Evolutionary conservation across 345 rosid genomes (phyloP).

Genomic region (Theobroma cacao): DNA sequence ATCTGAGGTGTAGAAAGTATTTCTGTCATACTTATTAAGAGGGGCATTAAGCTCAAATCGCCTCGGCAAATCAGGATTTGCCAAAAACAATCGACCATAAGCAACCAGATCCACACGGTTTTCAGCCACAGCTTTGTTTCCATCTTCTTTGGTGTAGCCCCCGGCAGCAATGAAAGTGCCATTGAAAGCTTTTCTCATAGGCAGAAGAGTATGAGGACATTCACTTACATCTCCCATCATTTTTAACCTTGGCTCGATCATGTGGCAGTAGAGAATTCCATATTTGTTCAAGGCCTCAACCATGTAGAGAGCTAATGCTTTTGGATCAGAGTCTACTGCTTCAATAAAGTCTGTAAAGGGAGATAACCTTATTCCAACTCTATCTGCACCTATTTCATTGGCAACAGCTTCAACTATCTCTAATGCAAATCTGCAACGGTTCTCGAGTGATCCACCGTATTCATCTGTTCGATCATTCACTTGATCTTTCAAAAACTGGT

Average conservation of each 20-base stretch:
- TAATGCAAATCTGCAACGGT: conserved; percentile 57
- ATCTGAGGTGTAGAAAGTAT: conserved; percentile 46
- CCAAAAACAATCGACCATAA: conserved; percentile 54
- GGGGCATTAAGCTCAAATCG: conserved; percentile 58
- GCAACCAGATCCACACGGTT: conserved; percentile 52
- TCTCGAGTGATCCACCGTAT: conserved; percentile 65
- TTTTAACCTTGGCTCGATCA: conserved; percentile 62
- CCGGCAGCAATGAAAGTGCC: conserved; percentile 65
- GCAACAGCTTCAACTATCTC: conserved; percentile 61
- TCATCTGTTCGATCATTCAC: conserved; percentile 64
- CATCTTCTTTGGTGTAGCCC: conserved; percentile 34
- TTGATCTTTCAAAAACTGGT: conserved; percentile 67
- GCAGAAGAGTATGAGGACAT: conserved; percentile 35
- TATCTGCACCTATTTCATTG: conserved; percentile 64
- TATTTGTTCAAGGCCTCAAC: conserved; percentile 52
- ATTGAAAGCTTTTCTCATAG: conserved; percentile 61
- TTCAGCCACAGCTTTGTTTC: conserved; percentile 44
- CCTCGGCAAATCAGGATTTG: conserved; percentile 69
- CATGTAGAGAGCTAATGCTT: conserved; percentile 57
- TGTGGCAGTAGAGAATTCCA: conserved; percentile 58
- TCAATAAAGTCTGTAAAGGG: conserved; percentile 51
- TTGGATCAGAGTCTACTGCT: conserved; percentile 60
- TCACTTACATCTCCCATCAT: conserved; percentile 24
- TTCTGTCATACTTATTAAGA: conserved; percentile 48
- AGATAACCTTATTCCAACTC: conserved; percentile 68